Conservation (phyloP, 495 filamentous ascomycete genomes). For the Hypoxylon cercidicola region DNA sequence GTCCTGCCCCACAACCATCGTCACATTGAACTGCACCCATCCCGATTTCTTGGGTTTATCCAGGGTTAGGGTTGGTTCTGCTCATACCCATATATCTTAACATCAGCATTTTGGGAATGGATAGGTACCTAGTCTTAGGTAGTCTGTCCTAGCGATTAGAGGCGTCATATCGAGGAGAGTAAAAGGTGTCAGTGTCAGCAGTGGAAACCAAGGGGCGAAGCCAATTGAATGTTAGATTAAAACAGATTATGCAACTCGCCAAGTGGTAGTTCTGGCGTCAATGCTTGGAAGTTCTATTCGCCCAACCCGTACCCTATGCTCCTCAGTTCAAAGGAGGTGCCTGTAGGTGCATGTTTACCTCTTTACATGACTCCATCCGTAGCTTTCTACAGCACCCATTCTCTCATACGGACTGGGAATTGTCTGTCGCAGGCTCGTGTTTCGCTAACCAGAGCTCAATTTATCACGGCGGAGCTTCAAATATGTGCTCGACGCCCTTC, state of each 20-base stretch:
- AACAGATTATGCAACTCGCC: too few species aligned
- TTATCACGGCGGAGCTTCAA: slow-evolving; percentile 49
- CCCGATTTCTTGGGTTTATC: background rate
- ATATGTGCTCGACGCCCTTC: slow-evolving; percentile 77
- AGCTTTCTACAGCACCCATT: too few species aligned
- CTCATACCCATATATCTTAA: too few species aligned
- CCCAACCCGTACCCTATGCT: background rate
- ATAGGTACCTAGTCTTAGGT: too few species aligned
- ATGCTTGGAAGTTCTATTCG: slow-evolving; percentile 15
- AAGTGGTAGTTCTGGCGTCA: too few species aligned
- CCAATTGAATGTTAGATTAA: too few species aligned
- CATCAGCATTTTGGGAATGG: too few species aligned
- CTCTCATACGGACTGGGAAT: slow-evolving; percentile 3
- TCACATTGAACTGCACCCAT: background rate
- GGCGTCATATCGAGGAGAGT: too few species aligned
- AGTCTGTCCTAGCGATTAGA: background rate
- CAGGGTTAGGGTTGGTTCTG: background rate
- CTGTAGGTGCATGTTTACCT: too few species aligned
- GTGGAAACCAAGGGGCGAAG: background rate
- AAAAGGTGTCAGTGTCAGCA: background rate
- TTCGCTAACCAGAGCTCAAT: background rate
- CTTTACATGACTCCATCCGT: too few species aligned
- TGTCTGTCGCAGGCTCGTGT: background rate
- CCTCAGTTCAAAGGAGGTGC: background rate
- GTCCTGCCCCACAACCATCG: slow-evolving; percentile 8